Percentiles rank a stretch among this genome's conserved stretches.
Evolutionary conservation across 768 basidiomycete genomes (phyloP).

Genomic region (Udeniomyces megalosporus): DNA sequence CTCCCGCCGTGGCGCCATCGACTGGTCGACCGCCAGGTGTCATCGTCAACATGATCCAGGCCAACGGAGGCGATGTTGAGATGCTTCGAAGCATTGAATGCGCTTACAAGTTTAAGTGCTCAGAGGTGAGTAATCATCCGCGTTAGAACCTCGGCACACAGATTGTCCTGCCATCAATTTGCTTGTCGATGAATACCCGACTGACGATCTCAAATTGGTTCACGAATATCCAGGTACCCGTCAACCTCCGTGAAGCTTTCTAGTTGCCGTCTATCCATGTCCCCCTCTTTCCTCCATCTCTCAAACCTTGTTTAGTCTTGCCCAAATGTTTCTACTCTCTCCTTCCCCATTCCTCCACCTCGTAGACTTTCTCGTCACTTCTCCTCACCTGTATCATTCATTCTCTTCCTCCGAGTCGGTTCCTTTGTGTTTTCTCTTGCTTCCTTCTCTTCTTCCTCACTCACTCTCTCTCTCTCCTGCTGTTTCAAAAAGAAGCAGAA

Average conservation of each 20-base stretch:
- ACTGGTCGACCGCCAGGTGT: slow-evolving; percentile 69
- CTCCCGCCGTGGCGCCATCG: slow-evolving; percentile 59
- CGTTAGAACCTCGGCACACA: background rate
- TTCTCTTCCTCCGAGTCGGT: background rate
- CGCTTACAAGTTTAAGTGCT: slow-evolving; percentile 48
- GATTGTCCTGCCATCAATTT: too few species aligned
- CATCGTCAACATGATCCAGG: slow-evolving; percentile 90
- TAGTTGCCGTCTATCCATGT: background rate
- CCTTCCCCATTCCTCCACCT: background rate
- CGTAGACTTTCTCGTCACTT: background rate
- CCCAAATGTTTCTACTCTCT: background rate
- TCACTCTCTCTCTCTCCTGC: too few species aligned
- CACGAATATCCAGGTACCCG: slow-evolving; percentile 1
- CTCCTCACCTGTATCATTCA: background rate
- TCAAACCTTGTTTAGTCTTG: background rate
- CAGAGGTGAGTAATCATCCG: slow-evolving; percentile 2
- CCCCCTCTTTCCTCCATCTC: background rate
- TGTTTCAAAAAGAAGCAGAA: too few species aligned
- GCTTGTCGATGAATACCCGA: background rate
- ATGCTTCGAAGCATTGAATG: slow-evolving; percentile 97
- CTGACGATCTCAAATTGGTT: background rate
- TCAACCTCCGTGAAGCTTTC: slow-evolving; percentile 14
- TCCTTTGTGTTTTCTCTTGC: too few species aligned
- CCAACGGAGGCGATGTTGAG: slow-evolving; percentile 93
- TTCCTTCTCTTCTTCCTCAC: too few species aligned